Percentiles rank a stretch among this genome's conserved stretches.
Evolutionary conservation across 495 filamentous ascomycete genomes (phyloP).

Genomic region (Penicillium canariense): DNA sequence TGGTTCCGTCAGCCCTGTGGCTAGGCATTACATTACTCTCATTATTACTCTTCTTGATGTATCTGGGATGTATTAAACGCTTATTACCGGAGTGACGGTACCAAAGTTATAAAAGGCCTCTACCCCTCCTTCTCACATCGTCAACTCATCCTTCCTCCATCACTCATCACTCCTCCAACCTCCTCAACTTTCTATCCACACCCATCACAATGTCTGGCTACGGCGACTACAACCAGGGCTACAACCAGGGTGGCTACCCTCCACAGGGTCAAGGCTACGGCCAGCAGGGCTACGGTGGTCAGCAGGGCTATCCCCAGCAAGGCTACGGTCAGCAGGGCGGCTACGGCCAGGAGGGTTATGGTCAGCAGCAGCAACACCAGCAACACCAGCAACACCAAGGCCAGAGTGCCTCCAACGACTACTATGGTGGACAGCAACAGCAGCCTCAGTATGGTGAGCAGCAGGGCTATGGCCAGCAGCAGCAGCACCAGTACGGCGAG

Average conservation of each 20-base stretch:
- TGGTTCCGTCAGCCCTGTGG: slow-evolving; percentile 29
- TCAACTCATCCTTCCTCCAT: slow-evolving; percentile 9
- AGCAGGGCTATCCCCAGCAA: slow-evolving; percentile 17
- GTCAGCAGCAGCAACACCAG: slow-evolving; percentile 20
- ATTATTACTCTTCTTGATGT: too few relatives aligned
- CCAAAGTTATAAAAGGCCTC: slow-evolving; percentile 24
- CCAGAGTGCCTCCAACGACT: slow-evolving; percentile 24
- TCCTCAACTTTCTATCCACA: slow-evolving; percentile 6
- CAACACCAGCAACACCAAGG: not conserved
- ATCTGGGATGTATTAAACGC: not conserved
- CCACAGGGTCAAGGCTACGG: slow-evolving; percentile 19
- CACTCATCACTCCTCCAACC: slow-evolving; percentile 2
- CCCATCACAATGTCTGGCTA: slow-evolving; percentile 41
- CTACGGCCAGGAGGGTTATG: slow-evolving; percentile 25
- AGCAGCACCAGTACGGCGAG: slow-evolving; percentile 20
- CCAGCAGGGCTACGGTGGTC: slow-evolving; percentile 16
- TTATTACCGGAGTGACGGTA: not conserved
- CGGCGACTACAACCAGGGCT: slow-evolving; percentile 41
- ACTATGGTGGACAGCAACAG: slow-evolving; percentile 33
- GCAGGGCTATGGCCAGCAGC: slow-evolving; percentile 24
- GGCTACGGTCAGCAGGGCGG: slow-evolving; percentile 29
- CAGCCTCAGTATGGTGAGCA: slow-evolving; percentile 18
- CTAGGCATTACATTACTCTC: not conserved
- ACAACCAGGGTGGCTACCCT: slow-evolving; percentile 31
- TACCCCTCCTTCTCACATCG: slow-evolving; percentile 14